A percentile compares a stretch with the other conserved stretches of the same genome.
phyloP scores from a whole-genome alignment of 176 grass and related monocot genomes.

The Oryza meyeriana region DNA sequence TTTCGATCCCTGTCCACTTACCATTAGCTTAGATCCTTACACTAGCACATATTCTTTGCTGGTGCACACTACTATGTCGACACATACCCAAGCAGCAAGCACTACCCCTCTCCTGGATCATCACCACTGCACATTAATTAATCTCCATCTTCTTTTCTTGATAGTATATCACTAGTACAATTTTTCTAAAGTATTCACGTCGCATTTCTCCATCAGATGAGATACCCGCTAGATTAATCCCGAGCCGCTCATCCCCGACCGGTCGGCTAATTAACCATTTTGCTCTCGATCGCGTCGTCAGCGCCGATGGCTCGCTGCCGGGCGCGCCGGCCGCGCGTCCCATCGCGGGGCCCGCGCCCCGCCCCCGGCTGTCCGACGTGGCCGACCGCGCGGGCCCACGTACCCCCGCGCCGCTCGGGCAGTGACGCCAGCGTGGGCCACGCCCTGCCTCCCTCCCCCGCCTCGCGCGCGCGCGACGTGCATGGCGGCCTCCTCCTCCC shows the following conservation, averaged over 20 bases:
- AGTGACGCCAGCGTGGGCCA: slow-evolving; percentile 60
- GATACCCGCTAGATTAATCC: background rate
- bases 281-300: background rate
- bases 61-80: background rate
- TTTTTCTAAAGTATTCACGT: background rate
- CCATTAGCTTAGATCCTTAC: background rate
- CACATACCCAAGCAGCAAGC: background rate
- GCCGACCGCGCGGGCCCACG: slow-evolving; percentile 49
- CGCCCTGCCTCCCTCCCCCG: slow-evolving; percentile 17
- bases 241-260: background rate
- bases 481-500: slow-evolving; percentile 31
- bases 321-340: background rate
- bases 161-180: no score
- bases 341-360: background rate
- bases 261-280: background rate
- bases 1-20: background rate
- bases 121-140: no score
- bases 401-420: slow-evolving; percentile 26
- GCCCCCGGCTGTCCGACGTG: slow-evolving; percentile 45
- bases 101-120: no score
- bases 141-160: no score
- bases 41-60: background rate
- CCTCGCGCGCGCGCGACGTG: slow-evolving; percentile 38
- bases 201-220: background rate
- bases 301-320: background rate